Evolutionary conservation across 805 yeast genomes (phyloP), one percentile per base, ranked within the genome.

Genomic region (Zygosaccharomyces lentus): DNA sequence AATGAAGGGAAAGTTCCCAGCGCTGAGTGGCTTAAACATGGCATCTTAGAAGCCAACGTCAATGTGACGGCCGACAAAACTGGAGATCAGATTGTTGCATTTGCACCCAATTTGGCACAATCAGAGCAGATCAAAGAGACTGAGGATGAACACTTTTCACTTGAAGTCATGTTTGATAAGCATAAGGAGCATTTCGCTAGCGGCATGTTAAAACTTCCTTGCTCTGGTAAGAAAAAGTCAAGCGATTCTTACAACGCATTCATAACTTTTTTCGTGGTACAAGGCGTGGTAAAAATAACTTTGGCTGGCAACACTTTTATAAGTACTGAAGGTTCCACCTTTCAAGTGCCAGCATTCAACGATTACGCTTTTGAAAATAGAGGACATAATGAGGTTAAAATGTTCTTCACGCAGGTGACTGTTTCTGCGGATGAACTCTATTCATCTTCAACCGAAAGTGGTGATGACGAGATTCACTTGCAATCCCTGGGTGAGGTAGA

Each of bases 341-440:
- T 89, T 56, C 86, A 84, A 56, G 74, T 90, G 5, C 96, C 96
- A 1, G 77, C 84, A 68, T 84, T 82, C 4, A 86, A 85, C 59
- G 73, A 75, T 35, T 88, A 87, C 64, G 78, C 84, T 13, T 74
- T 89, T 52, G 74, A 73, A 38, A 87, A 87, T 58, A 73, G 71
- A 34, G 84, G 89, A 0, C 67, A 71, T 26, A 70, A 67, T 13
- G 73, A 72, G 27, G 88, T 84, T 0, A 74, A 77, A 45, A 56
- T 89, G 58, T 87, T 85, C 62, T 88, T 87, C 58, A 89, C 85
- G 1, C 96, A 88, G 59, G 74, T 82, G 2, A 62, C 67, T 26
- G 63, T 69, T 13, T 17, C 45, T 4, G 37, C 10, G 9, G 29
- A 23, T 16, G 27, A 30, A 10, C 15, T 34, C 13, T 45, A 43